A percentile compares a stretch with the other conserved stretches of the same genome.
Conservation (phyloP, 495 filamentous ascomycete genomes). For the Penicillium lagena region DNA sequence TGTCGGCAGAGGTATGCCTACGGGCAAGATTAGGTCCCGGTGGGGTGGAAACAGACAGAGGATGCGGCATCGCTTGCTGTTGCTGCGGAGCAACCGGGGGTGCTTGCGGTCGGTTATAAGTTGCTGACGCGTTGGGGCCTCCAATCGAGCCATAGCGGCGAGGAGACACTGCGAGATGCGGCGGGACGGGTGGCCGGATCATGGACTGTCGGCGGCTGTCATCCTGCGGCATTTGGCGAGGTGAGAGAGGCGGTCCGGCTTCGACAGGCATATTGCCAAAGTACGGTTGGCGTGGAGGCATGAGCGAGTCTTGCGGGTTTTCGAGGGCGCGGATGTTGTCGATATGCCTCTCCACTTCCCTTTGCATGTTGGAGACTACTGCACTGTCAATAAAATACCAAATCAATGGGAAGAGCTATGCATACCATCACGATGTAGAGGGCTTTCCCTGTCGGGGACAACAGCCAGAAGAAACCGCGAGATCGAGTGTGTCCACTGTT, state of each 20-base stretch:
- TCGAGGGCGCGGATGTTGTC: slow-evolving; percentile 67
- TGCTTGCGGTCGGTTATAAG: slow-evolving; percentile 57
- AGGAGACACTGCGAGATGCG: slow-evolving; percentile 70
- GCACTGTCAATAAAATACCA: no score
- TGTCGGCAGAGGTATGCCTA: slow-evolving; percentile 93
- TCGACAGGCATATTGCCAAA: slow-evolving; percentile 66
- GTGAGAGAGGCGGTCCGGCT: slow-evolving; percentile 75
- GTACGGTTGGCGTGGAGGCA: slow-evolving; percentile 69
- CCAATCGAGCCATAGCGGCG: slow-evolving; percentile 83
- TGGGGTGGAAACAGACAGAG: slow-evolving; percentile 70
- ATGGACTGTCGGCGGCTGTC: slow-evolving; percentile 66
- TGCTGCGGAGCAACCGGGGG: slow-evolving; percentile 57
- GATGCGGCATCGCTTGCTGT: slow-evolving; percentile 64
- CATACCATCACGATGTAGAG: slow-evolving; percentile 51
- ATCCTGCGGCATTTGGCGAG: slow-evolving; percentile 81
- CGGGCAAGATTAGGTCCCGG: slow-evolving; percentile 67
- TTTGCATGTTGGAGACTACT: slow-evolving; percentile 71
- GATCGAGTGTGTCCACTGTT: slow-evolving; percentile 67
- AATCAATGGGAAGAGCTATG: neutral
- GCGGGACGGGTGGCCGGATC: slow-evolving; percentile 68
- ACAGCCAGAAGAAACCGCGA: slow-evolving; percentile 64
- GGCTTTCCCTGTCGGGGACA: slow-evolving; percentile 58
- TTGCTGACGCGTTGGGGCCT: slow-evolving; percentile 63
- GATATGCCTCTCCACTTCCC: slow-evolving; percentile 77
- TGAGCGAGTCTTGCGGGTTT: slow-evolving; percentile 67